Base-by-base conservation (phyloP, 2,329 filamentous ascomycete species). In the Catunica adiposa region DNA sequence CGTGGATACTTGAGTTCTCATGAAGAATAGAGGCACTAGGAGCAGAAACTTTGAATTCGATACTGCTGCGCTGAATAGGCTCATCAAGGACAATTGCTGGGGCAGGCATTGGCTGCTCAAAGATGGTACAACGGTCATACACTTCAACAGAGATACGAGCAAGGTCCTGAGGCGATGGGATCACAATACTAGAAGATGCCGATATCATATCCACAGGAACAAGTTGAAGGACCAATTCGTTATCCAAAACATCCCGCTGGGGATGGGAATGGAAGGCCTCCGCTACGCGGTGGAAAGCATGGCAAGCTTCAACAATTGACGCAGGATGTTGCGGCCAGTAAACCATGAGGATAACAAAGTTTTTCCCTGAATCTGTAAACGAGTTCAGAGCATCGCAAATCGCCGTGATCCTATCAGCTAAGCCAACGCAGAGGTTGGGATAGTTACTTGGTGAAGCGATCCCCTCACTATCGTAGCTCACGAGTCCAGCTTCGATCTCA, bases 1-100 rank as follows among this genome's bases (percentile, higher is more conserved):
- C 71, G 65, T 94, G 87, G 29, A 94, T 79, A 63, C 84, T 84
- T 0, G 81, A 85, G 61, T 89, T 87, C 64, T 92, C 86, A 56
- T 84, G 79, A 54, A 92, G 71, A 4, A 90, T 70, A 17, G 87
- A 85, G 17, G 80, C 77, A 0, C 85, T 86, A 1, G 85, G 83
- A 14, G 77, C 79, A 0, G 77, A 68, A 1, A 89, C 69, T 64
- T 86, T 84, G 68, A 94, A 92, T 52, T 86, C 84, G 54, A 94
- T 84, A 26, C 73, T 75, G 25, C 83, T 79, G 9, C 86, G 84
- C 3, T 84, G 70, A 0, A 79, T 71, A 1, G 76, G 69, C 60
- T 82, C 78, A 63, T 89, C 86, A 1, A 94, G 73, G 58, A 84
- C 73, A 56, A 92, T 80, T 0, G 85, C 80, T 1, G 86, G 83